These are phyloP conservation scores for Globisporangium okanoganense DNA, from an alignment of 352 stramenopile genomes.

Conservation along the genomic window DNA sequence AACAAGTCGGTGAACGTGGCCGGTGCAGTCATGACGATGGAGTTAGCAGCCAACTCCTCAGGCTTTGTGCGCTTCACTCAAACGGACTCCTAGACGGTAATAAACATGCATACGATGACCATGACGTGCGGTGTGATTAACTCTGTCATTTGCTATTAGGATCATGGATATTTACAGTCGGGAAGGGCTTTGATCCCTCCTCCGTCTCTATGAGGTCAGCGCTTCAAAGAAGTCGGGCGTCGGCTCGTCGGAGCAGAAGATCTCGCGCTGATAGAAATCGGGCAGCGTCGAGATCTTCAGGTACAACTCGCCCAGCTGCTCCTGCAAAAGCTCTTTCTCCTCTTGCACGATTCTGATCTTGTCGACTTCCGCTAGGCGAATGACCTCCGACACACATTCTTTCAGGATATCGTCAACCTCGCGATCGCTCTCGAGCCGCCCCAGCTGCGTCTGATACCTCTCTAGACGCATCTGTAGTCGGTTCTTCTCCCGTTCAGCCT, in stretches of 20 bases:
- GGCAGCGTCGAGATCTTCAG: slow-evolving; percentile 81
- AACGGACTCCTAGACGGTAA: slow-evolving; percentile 30
- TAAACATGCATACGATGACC: not conserved
- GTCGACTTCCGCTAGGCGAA: slow-evolving; percentile 49
- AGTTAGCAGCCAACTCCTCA: slow-evolving; percentile 24
- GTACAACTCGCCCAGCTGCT: slow-evolving; percentile 66
- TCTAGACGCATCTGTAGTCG: slow-evolving; percentile 38
- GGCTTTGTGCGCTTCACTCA: slow-evolving; percentile 35
- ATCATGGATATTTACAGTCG: not conserved
- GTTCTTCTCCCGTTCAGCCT: slow-evolving; percentile 28
- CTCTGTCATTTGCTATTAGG: not conserved
- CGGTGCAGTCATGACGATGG: slow-evolving; percentile 81
- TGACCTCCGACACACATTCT: slow-evolving; percentile 54
- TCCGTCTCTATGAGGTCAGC: slow-evolving; percentile 35
- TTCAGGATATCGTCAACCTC: slow-evolving; percentile 55
- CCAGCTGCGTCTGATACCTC: slow-evolving; percentile 59
- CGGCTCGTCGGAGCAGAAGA: slow-evolving; percentile 77
- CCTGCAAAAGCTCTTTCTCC: slow-evolving; percentile 66
- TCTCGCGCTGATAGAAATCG: slow-evolving; percentile 83
- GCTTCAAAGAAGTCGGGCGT: slow-evolving; percentile 77
- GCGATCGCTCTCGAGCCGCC: slow-evolving; percentile 32
- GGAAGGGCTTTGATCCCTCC: not conserved
- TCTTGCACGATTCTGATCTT: slow-evolving; percentile 55
- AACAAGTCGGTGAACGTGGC: slow-evolving; percentile 80
- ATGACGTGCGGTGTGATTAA: not conserved